Evolutionary conservation across 495 filamentous ascomycete species (phyloP), one percentile per base, ranked within the genome.

Genomic region (Daldinia loculata): DNA sequence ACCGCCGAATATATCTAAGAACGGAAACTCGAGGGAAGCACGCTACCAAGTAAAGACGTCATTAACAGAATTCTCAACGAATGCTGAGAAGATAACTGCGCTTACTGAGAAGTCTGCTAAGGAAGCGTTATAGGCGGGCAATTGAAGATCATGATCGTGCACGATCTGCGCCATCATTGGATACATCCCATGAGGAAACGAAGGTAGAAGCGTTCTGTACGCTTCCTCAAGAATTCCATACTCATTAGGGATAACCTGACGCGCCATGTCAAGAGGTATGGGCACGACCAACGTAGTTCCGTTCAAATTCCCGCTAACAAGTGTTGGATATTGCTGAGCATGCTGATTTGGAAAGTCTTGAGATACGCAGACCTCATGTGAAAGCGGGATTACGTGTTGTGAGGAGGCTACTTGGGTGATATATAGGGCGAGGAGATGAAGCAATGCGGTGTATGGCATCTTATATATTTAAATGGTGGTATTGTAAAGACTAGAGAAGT

Each of bases 11-110:
- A 80, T 68, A 57, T 80, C 79, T 11, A 83, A n/a, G 66, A 82
- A 83, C 11, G 81, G 81, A 66, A 83, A 83, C 77, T 83, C 81
- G 36, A 82, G 76, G 2, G 79, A 80, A n/a, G 78, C 76, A 7
- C 80, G 77, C 81, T 83, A 51, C 2, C 12, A 48, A 0, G 55
- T 4, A 8, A 12, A 30, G 22, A 12, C 2, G 12, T 3, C 56
- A 75, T 63, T 74, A 51, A 60, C 24, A 50, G 50, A 9, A 15
- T 14, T 11, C 24, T 15, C 5, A 12, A 6, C 4, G 5, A 6
- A 8, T 56, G 1, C 14, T 19, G 19, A 8, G 38, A 11, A 3
- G 22, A 29, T 3, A 36, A 34, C 32, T 52, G 7, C 17, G 27
- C 80, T 48, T 74, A 83, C 80, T 12, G 80, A 79, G 19, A 83